Base-by-base conservation (phyloP, 2,329 filamentous ascomycete species). In the Penicillium hesseltinei region DNA sequence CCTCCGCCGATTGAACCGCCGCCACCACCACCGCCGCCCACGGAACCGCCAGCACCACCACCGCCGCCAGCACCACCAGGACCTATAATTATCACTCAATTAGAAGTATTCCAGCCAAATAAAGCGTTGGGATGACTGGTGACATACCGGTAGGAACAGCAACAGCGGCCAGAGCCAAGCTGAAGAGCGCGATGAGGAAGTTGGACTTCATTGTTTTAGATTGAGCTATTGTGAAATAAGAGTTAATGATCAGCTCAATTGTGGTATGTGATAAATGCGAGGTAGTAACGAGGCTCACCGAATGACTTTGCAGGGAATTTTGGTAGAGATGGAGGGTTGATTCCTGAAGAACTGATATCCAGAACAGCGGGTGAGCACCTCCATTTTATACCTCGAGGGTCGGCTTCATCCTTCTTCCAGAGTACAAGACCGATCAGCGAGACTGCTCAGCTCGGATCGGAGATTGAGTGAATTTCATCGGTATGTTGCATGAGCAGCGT, bases 131-230 rank as follows among this genome's bases (percentile, higher is more conserved):
- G 6, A 5, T 25, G 15, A 5, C 9, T 23, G 5, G 8, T 35
- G 13, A 40, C 29, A n/a, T 27, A 53, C 54, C 36, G 9, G 48
- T 57, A n/a, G 54, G 54, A 3, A 36, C 54, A 23, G 54, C 54
- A 39, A 53, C 31, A 36, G 43, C 54, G 17, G 35, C 49, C 31
- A 57, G 13, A 38, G 54, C 49, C 43, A 57, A 15, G 17, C 54
- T 39, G 13, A 57, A 31, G 36, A 57, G 36, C 4, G 35, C 49
- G n/a, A 56, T 15, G 17, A 57, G n/a, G 35, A 53, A 36, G 36
- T 57, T 53, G 4, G 49, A 15, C 50, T 53, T 57, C 54, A 57
- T 56, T 15, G 6, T 36, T 40, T 21, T 13, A 23, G 33, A 51
- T 45, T 4, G 35, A 42, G 17, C 43, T 57, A 19, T 10, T 35